Percentiles rank a stretch among this genome's conserved stretches.
phyloP scores from a whole-genome alignment of 371 early-diverging fungal species.

The Apophysomyces elegans region DNA sequence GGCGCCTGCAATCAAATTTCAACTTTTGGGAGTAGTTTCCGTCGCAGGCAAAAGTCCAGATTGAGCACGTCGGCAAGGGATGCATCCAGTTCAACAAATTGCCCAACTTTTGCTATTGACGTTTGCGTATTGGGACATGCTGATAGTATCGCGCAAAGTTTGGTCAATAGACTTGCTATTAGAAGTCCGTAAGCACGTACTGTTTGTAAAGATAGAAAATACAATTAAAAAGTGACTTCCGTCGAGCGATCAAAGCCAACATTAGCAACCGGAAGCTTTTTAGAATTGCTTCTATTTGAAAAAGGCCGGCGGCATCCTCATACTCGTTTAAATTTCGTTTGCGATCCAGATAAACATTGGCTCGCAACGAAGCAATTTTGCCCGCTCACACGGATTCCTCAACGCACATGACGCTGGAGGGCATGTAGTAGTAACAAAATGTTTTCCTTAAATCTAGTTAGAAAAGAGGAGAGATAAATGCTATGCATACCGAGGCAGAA shows the following conservation, averaged over 20 bases:
- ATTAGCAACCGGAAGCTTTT: background rate
- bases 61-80: conserved; percentile 6
- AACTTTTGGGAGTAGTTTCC: conserved; percentile 3
- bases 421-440: too few species aligned
- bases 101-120: background rate
- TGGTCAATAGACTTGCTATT: conserved; percentile 8
- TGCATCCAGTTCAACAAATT: conserved; percentile 2
- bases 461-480: too few species aligned
- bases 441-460: too few species aligned
- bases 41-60: conserved; percentile 4
- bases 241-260: background rate
- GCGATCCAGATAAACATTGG: conserved; percentile 8
- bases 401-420: too few species aligned
- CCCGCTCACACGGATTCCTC: background rate
- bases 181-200: background rate
- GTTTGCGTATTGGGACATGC: background rate
- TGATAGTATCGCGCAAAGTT: background rate
- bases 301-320: conserved; percentile 6
- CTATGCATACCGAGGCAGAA: too few species aligned
- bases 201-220: background rate
- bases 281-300: conserved; percentile 9
- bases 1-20: conserved; percentile 4
- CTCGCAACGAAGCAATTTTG: conserved; percentile 13
- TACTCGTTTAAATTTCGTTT: conserved; percentile 5
- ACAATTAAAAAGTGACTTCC: background rate